Evolutionary conservation across 2,329 filamentous ascomycete genomes (phyloP).

Genomic region (Thelonectria blattea): DNA sequence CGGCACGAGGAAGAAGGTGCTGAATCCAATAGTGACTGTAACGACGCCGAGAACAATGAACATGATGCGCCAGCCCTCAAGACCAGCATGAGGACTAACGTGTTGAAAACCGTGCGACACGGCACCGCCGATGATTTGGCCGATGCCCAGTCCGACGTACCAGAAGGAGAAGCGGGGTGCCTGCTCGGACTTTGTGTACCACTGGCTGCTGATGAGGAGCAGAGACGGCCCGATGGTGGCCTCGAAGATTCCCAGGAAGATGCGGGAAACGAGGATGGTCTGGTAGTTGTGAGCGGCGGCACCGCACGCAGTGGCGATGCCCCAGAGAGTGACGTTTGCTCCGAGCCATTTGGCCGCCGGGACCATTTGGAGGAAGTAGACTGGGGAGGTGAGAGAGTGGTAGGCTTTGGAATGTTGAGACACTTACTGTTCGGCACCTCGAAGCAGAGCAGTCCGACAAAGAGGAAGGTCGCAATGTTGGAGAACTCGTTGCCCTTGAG

Average conservation of each 20-base stretch:
- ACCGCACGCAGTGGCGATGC: conserved; percentile 59
- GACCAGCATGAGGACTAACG: conserved; percentile 56
- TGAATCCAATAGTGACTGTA: conserved; percentile 44
- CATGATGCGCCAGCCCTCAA: conserved; percentile 72
- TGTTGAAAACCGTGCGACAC: conserved; percentile 68
- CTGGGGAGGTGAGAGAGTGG: conserved; percentile 38
- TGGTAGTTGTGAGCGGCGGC: conserved; percentile 60
- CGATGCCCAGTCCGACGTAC: conserved; percentile 65
- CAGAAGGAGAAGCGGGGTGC: conserved; percentile 65
- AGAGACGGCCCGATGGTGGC: conserved; percentile 65
- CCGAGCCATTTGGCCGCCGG: conserved; percentile 68
- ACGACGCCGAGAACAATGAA: conserved; percentile 70
- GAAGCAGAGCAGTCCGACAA: conserved; percentile 64
- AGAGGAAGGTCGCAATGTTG: conserved; percentile 67
- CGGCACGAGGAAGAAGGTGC: conserved; percentile 43
- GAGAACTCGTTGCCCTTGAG: conserved; percentile 67
- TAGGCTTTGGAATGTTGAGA: no score
- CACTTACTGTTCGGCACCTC: conserved; percentile 64
- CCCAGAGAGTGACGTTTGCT: conserved; percentile 64
- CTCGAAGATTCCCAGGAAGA: conserved; percentile 67
- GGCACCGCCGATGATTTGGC: conserved; percentile 67
- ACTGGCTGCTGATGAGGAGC: conserved; percentile 66
- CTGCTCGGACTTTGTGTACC: conserved; percentile 67
- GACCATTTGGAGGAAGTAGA: conserved; percentile 64
- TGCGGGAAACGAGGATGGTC: conserved; percentile 59